These are phyloP conservation scores for Penicillium manginii DNA, from an alignment of 495 filamentous ascomycete species.

Conservation along the genomic window DNA sequence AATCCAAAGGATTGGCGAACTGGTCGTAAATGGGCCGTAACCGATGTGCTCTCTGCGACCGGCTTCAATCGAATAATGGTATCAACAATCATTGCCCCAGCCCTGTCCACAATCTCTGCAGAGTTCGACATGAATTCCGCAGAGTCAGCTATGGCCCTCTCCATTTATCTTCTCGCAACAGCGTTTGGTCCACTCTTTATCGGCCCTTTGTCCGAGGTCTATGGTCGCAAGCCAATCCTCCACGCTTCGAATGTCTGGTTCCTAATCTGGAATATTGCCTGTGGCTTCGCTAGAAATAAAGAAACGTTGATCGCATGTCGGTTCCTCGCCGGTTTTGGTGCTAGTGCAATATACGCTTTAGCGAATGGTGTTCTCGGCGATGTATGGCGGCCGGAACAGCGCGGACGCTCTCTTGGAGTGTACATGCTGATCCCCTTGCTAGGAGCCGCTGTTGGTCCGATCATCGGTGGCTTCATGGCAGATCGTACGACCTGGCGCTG, in stretches of 20 bases:
- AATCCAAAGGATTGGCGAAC: slow-evolving; percentile 51
- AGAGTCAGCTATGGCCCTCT: slow-evolving; percentile 62
- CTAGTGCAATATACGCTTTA: slow-evolving; percentile 45
- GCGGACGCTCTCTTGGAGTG: slow-evolving; percentile 57
- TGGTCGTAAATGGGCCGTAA: slow-evolving; percentile 57
- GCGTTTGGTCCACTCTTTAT: slow-evolving; percentile 65
- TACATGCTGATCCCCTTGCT: slow-evolving; percentile 60
- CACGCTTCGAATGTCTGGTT: slow-evolving; percentile 64
- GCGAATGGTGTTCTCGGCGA: slow-evolving; percentile 48
- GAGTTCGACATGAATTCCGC: slow-evolving; percentile 62
- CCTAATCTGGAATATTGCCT: slow-evolving; percentile 52
- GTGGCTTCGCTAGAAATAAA: slow-evolving; percentile 48
- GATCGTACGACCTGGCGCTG: slow-evolving; percentile 61
- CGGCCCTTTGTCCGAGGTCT: slow-evolving; percentile 69
- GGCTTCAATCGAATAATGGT: slow-evolving; percentile 66
- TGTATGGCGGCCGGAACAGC: slow-evolving; percentile 47
- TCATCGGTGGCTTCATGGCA: slow-evolving; percentile 56
- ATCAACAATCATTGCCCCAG: slow-evolving; percentile 71
- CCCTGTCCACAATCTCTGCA: slow-evolving; percentile 50
- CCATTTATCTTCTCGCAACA: slow-evolving; percentile 72
- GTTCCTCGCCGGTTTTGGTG: slow-evolving; percentile 54
- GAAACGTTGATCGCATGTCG: slow-evolving; percentile 47
- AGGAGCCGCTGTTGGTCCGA: slow-evolving; percentile 56
- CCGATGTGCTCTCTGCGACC: slow-evolving; percentile 42
- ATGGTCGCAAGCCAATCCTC: slow-evolving; percentile 63